A percentile compares a stretch with the other conserved stretches of the same genome.
These are phyloP conservation scores for Thalassiosira allenii DNA, from an alignment of 352 stramenopile genomes.

Conservation along the genomic window DNA sequence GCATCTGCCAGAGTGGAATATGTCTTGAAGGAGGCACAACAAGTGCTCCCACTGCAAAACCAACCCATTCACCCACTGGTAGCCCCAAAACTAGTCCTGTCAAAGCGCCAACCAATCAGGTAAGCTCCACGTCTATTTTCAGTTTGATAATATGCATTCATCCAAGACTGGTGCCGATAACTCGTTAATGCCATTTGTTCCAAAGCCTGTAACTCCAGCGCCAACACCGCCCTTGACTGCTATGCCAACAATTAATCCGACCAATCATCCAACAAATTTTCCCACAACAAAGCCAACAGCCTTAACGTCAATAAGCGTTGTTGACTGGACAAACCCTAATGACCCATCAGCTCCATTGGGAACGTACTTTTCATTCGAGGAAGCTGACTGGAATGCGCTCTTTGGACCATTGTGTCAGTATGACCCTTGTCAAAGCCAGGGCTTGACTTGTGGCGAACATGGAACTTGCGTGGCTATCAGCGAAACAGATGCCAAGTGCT, in stretches of 20 bases:
- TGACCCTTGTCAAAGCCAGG: constrained; percentile 42
- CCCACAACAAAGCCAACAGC: background rate
- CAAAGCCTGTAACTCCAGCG: background rate
- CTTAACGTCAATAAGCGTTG: background rate
- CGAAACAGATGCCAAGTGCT: constrained; percentile 43
- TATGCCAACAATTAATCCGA: background rate
- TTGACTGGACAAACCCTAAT: background rate
- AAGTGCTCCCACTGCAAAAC: background rate
- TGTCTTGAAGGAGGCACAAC: constrained; percentile 17
- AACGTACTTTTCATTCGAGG: background rate
- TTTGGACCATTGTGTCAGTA: constrained; percentile 36
- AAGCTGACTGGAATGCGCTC: background rate
- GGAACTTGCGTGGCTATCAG: constrained; percentile 45
- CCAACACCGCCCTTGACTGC: background rate
- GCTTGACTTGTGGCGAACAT: constrained; percentile 38
- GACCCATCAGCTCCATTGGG: background rate
- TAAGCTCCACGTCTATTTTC: background rate
- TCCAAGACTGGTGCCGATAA: background rate
- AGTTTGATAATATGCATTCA: background rate
- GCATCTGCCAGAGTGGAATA: constrained; percentile 31
- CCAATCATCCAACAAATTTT: background rate
- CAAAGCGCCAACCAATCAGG: constrained; percentile 13
- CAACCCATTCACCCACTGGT: too few relatives aligned
- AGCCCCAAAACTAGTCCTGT: too few relatives aligned
- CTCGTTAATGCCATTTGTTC: background rate